Evolutionary conservation across 192 early-diverging fungal species (phyloP).

Genomic region (Umbelopsis vinacea): DNA sequence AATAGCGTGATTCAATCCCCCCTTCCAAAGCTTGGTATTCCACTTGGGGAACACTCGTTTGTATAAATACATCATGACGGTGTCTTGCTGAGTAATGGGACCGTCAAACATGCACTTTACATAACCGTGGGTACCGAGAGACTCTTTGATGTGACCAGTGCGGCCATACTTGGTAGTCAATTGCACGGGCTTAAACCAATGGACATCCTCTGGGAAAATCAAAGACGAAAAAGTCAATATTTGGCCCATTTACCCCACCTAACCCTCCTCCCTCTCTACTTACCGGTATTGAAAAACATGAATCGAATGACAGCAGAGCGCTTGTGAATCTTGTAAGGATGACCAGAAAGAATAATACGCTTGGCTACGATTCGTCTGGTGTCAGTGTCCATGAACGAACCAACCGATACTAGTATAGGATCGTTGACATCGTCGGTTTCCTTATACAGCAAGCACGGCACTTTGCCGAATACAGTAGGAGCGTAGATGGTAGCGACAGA

Average conservation of each 20-base stretch:
- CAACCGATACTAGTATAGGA: constrained; percentile 79
- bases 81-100: constrained; percentile 89
- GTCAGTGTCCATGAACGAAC: constrained; percentile 74
- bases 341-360: constrained; percentile 91
- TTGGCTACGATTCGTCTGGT: constrained; percentile 92
- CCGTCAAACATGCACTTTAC: constrained; percentile 95
- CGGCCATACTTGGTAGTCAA: constrained; percentile 90
- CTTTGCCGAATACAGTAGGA: constrained; percentile 87
- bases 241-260: background rate
- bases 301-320: constrained; percentile 90
- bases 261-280: too few relatives aligned
- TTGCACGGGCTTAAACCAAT: constrained; percentile 97
- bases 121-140: constrained; percentile 96
- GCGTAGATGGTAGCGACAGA: constrained; percentile 89
- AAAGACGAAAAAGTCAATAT: background rate
- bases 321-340: constrained; percentile 95
- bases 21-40: constrained; percentile 70
- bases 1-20: constrained; percentile 26
- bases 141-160: constrained; percentile 90
- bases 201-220: constrained; percentile 71
- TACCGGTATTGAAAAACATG: constrained; percentile 92
- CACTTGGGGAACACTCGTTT: constrained; percentile 98
- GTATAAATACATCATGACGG: constrained; percentile 94
- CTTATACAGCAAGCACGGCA: constrained; percentile 84
- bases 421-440: constrained; percentile 59